Conservation (phyloP, 257 asterid species). For the Przewalskia tangutica region DNA sequence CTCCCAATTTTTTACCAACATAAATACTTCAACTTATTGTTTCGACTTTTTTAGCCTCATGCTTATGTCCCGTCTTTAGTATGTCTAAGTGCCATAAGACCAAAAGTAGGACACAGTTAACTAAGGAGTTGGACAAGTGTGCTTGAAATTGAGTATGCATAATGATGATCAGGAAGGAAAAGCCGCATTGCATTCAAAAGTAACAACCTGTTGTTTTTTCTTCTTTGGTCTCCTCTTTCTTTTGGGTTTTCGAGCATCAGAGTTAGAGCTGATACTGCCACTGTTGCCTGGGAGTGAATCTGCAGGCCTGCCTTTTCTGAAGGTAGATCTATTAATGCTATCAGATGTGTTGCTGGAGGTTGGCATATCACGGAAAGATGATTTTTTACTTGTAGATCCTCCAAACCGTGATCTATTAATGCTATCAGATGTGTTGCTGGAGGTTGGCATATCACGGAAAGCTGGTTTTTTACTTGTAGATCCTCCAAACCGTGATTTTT, state of each 20-base stretch:
- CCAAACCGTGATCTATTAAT: slow-evolving; percentile 37
- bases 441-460: slow-evolving; percentile 41
- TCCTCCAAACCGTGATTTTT: slow-evolving; percentile 42
- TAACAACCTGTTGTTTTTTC: slow-evolving; percentile 57
- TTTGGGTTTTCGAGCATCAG: slow-evolving; percentile 64
- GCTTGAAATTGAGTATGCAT: not conserved
- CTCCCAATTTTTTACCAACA: not conserved
- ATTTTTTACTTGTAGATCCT: slow-evolving; percentile 37
- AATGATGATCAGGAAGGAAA: not conserved
- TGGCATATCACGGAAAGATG: slow-evolving; percentile 35
- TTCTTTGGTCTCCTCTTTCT: slow-evolving; percentile 95
- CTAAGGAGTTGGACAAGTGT: not conserved
- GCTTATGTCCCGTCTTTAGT: not conserved
- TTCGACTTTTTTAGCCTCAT: not conserved
- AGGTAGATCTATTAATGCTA: slow-evolving; percentile 34
- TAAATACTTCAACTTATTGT: not conserved
- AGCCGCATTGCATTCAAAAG: not conserved
- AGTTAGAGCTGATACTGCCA: slow-evolving; percentile 26
- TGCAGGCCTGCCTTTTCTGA: slow-evolving; percentile 34
- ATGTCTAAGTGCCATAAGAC: not conserved
- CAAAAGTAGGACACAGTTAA: not conserved
- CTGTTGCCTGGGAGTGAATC: slow-evolving; percentile 67
- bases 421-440: slow-evolving; percentile 74
- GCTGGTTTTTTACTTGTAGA: slow-evolving; percentile 39
- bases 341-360: slow-evolving; percentile 74